Evolutionary conservation across 2,329 filamentous ascomycete genomes (phyloP).

Genomic region (Colletotrichum musicola): DNA sequence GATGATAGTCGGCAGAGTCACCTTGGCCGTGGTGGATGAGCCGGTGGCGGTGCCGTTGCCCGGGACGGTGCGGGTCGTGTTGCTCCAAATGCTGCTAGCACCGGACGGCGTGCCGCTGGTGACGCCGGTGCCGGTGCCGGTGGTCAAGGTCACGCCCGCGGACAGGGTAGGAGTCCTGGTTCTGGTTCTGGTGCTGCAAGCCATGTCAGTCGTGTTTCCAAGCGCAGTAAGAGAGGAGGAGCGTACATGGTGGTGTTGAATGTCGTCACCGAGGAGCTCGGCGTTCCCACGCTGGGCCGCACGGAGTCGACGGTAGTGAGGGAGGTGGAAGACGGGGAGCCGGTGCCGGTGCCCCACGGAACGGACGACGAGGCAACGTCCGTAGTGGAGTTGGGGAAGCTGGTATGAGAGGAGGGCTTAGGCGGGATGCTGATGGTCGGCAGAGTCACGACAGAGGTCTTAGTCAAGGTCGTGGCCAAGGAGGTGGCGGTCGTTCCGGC

Average conservation of each 20-base stretch:
- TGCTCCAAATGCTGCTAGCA: constrained; percentile 23
- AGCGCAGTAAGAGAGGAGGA: not conserved
- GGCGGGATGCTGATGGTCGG: constrained; percentile 12
- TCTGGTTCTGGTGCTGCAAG: not conserved
- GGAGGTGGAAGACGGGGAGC: not conserved
- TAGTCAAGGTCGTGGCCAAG: not conserved
- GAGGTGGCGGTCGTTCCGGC: not conserved
- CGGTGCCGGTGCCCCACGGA: constrained; percentile 2
- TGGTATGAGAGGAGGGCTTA: not conserved
- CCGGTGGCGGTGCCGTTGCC: not conserved
- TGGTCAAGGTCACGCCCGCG: not conserved
- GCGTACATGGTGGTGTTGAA: constrained; percentile 25
- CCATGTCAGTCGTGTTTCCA: not conserved
- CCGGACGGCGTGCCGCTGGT: not conserved
- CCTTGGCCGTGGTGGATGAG: constrained; percentile 4
- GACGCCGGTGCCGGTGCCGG: constrained; percentile 22
- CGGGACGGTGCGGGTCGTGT: constrained; percentile 14
- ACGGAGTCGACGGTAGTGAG: constrained; percentile 15
- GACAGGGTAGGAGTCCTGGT: not conserved
- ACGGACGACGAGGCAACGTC: not conserved
- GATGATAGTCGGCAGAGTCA: constrained; percentile 13
- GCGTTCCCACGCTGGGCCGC: constrained; percentile 24
- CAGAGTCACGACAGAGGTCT: not conserved
- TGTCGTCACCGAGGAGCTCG: constrained; percentile 9
- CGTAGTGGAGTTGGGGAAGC: constrained; percentile 19